A percentile compares a stretch with the other conserved stretches of the same genome.
phyloP scores from a whole-genome alignment of 306 rosid species.

The Trifolium pratense region DNA sequence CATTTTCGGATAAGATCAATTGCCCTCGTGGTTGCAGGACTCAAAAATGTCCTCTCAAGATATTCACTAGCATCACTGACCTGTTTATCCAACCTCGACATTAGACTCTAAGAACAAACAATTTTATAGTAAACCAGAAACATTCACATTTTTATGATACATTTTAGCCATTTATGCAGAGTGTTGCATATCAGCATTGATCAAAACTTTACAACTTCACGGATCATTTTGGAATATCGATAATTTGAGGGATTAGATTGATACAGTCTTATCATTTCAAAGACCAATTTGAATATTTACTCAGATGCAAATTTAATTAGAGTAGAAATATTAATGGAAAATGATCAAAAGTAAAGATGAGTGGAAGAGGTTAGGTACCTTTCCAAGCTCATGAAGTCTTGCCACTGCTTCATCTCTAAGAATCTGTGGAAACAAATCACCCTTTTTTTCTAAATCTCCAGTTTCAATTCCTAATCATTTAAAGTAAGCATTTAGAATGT shows the following conservation, averaged over 20 bases:
- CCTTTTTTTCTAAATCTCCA: constrained; percentile 59
- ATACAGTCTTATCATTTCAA: neutral
- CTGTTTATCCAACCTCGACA: constrained; percentile 54
- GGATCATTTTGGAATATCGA: neutral
- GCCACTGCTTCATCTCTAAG: constrained; percentile 86
- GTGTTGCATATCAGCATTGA: constrained; percentile 7
- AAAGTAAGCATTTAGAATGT: constrained; percentile 44
- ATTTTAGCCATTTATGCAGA: neutral
- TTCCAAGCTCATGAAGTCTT: constrained; percentile 77
- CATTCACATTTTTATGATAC: neutral
- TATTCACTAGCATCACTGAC: constrained; percentile 77
- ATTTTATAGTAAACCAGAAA: neutral
- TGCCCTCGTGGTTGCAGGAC: constrained; percentile 83
- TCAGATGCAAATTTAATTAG: neutral
- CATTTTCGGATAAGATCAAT: constrained; percentile 62
- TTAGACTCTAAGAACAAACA: constrained; percentile 35
- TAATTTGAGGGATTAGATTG: neutral
- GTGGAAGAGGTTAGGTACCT: constrained; percentile 51
- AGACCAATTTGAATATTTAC: neutral
- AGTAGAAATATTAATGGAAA: neutral
- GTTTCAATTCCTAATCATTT: constrained; percentile 57
- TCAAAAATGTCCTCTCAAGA: constrained; percentile 91
- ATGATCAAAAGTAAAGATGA: constrained; percentile 20
- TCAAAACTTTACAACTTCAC: neutral
- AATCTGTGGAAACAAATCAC: constrained; percentile 68